Conservation (phyloP, 495 filamentous ascomycete genomes). For the Mycothermus thermophilus region DNA sequence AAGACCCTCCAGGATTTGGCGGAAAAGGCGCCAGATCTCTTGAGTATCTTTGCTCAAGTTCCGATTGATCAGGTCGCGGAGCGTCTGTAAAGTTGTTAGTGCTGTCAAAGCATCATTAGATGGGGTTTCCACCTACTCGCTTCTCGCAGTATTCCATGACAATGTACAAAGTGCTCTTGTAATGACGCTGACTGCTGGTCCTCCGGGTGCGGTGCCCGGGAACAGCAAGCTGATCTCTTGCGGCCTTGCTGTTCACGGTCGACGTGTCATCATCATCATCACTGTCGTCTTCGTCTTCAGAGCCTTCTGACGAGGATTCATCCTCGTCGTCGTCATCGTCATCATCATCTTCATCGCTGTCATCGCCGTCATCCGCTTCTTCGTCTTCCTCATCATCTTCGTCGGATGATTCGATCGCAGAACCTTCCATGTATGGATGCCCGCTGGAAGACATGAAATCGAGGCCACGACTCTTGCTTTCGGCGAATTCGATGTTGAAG, state of each 20-base stretch:
- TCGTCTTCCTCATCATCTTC: conserved; percentile 24
- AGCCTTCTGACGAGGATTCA: conserved; percentile 9
- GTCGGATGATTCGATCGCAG: conserved; percentile 58
- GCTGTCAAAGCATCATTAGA: no score
- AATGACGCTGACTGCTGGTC: conserved; percentile 22
- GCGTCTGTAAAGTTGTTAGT: conserved; percentile 42
- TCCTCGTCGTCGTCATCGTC: conserved; percentile 18
- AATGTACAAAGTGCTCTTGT: conserved; percentile 34
- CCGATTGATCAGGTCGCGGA: conserved; percentile 78
- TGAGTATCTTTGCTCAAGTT: conserved; percentile 57
- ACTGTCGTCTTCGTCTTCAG: no score
- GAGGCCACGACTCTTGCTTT: conserved; percentile 64
- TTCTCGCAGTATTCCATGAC: conserved; percentile 96
- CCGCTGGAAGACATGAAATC: conserved; percentile 89
- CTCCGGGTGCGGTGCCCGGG: conserved; percentile 17
- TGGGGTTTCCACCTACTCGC: conserved; percentile 55
- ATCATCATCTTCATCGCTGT: conserved; percentile 17
- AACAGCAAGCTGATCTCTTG: conserved; percentile 8
- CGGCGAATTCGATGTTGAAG: conserved; percentile 46
- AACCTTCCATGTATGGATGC: conserved; percentile 58
- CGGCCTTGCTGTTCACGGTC: conserved; percentile 3
- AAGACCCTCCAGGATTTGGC: conserved; percentile 83
- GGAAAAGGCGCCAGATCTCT: conserved; percentile 77
- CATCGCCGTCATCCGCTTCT: conserved; percentile 28
- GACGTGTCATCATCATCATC: conserved; percentile 16